Evolutionary conservation across 73 alveolate species (phyloP).

Genomic region (Symbiodinium natans): DNA sequence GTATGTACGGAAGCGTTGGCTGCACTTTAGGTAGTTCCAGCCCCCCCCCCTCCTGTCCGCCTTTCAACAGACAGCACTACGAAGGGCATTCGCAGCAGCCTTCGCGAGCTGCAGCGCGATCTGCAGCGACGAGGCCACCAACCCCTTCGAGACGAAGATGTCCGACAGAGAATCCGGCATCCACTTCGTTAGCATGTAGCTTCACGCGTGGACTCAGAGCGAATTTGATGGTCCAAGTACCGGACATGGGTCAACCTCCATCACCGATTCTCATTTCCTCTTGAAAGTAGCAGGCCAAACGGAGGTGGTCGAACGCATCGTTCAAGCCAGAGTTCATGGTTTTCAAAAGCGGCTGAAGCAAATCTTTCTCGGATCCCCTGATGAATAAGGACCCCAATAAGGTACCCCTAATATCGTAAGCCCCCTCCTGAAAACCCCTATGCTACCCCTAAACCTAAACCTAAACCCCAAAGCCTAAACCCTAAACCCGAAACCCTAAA

Average conservation of each 20-base stretch:
- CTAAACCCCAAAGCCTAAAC: neutral
- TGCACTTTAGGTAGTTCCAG: too few relatives aligned
- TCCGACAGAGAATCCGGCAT: constrained; percentile 38
- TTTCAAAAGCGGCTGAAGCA: constrained; percentile 59
- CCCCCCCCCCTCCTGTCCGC: too few relatives aligned
- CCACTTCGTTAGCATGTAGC: constrained; percentile 22
- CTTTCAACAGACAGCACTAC: constrained; percentile 37
- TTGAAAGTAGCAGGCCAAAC: constrained; percentile 44
- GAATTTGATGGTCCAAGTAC: constrained; percentile 20
- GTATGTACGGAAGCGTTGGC: too few relatives aligned
- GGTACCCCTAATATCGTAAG: too few relatives aligned
- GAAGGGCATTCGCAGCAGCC: constrained; percentile 38
- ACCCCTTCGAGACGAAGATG: constrained; percentile 39
- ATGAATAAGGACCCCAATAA: too few relatives aligned
- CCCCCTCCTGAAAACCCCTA: too few relatives aligned
- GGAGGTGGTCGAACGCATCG: constrained; percentile 19
- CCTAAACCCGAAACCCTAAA: neutral
- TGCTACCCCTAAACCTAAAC: neutral
- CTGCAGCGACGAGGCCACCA: constrained; percentile 45
- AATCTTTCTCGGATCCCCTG: neutral
- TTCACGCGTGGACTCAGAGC: constrained; percentile 31
- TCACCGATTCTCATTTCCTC: neutral
- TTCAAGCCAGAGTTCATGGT: constrained; percentile 21
- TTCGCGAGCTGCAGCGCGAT: constrained; percentile 17
- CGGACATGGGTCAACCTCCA: neutral